Evolutionary conservation across 257 asterid species (phyloP).

Genomic region (Primulina eburnea): DNA sequence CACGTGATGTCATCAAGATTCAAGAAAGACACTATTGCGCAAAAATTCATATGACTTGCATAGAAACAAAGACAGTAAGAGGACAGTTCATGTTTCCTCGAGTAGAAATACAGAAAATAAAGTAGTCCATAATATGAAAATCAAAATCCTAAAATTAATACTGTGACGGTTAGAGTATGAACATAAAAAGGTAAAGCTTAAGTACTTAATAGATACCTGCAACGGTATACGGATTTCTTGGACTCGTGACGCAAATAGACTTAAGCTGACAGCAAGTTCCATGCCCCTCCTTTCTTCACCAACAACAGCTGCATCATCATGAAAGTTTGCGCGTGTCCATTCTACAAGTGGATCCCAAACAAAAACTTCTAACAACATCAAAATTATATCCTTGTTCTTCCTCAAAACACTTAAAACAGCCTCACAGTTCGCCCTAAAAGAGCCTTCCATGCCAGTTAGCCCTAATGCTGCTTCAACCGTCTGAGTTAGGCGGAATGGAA

Average conservation of each 20-base stretch:
- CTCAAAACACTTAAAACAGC: conserved; percentile 83
- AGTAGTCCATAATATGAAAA: conserved; percentile 3
- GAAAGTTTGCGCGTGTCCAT: conserved; percentile 98
- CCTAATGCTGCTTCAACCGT: conserved; percentile 96
- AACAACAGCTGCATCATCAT: conserved; percentile 96
- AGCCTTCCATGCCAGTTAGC: conserved; percentile 91
- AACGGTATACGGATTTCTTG: conserved; percentile 95
- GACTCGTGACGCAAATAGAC: conserved; percentile 95
- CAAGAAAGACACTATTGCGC: too few relatives aligned
- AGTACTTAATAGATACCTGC: conserved; percentile 59
- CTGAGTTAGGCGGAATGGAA: conserved; percentile 98
- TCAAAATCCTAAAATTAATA: conserved; percentile 7
- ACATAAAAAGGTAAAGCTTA: conserved; percentile 9
- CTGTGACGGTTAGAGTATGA: conserved; percentile 16
- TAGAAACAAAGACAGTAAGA: conserved; percentile 10
- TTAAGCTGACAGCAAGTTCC: conserved; percentile 99
- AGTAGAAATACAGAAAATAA: conserved; percentile 14
- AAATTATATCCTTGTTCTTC: conserved; percentile 88
- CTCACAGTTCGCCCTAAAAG: conserved; percentile 92
- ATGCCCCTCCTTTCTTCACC: conserved; percentile 99
- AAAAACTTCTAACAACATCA: conserved; percentile 89
- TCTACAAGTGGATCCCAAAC: conserved; percentile 99
- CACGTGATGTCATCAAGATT: conserved; percentile 1
- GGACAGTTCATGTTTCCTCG: background rate
- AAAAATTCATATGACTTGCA: conserved; percentile 14